Evolutionary conservation across 345 rosid species (phyloP), one percentile per base, ranked within the genome.

Genomic region (Microthlaspi erraticum): DNA sequence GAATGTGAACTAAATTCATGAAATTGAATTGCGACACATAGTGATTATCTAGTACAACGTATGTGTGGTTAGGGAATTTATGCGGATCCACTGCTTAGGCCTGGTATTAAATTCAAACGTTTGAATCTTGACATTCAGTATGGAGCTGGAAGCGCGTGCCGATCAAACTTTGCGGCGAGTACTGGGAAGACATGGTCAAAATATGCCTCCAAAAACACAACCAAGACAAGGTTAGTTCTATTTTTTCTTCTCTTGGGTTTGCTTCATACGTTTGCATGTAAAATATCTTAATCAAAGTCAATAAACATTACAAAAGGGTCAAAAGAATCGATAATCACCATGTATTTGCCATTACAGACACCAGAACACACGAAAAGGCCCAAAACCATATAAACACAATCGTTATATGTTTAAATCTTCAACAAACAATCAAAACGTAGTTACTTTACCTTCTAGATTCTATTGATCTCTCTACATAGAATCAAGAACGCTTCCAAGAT

Each of bases 401-500:
- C 58, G 18, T 26, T 26, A 26, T 26, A 1, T 26, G 1, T 26
- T 23, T 2, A 26, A 26, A 26, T 26, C 29, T 26, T 26, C 29
- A 26, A 26, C 29, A 0, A 26, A 26, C 29, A 26, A 20, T 1
- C 29, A 48, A 48, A 48, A 51, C 23, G 56, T 23, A 51, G 20
- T 31, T 26, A 26, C 29, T 26, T 12, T 11, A 11, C 31, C 9
- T 12, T 50, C 33, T 23, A 11, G 10, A 4, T 12, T 50, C 16
- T 23, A 11, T 4, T 11, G 13, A n/a, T 52, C 39, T 32, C 41
- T 33, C 52, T 33, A 7, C 26, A 43, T 52, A 42, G 64, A 72
- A 54, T 72, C 76, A 68, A 46, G 12, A 63, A 33, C 14, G 23
- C 17, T 56, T 57, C 37, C 46, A 61, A 60, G 60, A 29, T 39